Evolutionary conservation across 140 eudicot species (phyloP).

Genomic region (Stevia rebaudiana): DNA sequence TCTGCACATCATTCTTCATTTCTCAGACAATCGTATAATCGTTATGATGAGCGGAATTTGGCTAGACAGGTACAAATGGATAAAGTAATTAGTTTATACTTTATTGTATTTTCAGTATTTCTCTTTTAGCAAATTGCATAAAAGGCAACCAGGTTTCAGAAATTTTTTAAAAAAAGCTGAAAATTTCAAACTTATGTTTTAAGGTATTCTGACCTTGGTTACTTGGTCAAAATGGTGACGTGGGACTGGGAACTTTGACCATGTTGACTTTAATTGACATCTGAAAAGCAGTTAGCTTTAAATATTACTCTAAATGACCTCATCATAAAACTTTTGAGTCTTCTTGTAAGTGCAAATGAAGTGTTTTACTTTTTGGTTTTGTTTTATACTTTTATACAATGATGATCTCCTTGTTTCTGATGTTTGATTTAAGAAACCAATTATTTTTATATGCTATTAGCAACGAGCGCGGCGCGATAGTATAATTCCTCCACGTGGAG

Average conservation of each 20-base stretch:
- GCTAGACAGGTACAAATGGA: slow-evolving; percentile 60
- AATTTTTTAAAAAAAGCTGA: not conserved
- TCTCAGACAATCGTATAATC: slow-evolving; percentile 47
- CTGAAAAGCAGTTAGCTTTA: not conserved
- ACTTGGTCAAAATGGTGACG: slow-evolving; percentile 2
- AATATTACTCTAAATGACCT: not conserved
- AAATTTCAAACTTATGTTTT: not conserved
- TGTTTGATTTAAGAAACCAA: slow-evolving; percentile 9
- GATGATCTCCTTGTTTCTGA: not conserved
- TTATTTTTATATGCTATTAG: slow-evolving; percentile 22
- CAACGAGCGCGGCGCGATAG: slow-evolving; percentile 69
- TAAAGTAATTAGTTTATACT: slow-evolving; percentile 41
- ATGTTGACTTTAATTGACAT: not conserved
- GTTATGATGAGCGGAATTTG: slow-evolving; percentile 78
- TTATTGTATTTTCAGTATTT: not conserved
- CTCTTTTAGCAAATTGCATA: not conserved
- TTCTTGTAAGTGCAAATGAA: not conserved
- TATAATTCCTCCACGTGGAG: slow-evolving; percentile 44
- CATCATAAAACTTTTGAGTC: not conserved
- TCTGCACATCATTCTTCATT: slow-evolving; percentile 64
- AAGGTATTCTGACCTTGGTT: not conserved
- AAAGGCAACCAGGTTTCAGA: not conserved
- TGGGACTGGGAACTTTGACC: not conserved
- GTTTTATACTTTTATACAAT: no score
- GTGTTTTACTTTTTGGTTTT: not conserved